Conservation (phyloP, 805 yeast species). For the Tetrapisispora phaffii region DNA sequence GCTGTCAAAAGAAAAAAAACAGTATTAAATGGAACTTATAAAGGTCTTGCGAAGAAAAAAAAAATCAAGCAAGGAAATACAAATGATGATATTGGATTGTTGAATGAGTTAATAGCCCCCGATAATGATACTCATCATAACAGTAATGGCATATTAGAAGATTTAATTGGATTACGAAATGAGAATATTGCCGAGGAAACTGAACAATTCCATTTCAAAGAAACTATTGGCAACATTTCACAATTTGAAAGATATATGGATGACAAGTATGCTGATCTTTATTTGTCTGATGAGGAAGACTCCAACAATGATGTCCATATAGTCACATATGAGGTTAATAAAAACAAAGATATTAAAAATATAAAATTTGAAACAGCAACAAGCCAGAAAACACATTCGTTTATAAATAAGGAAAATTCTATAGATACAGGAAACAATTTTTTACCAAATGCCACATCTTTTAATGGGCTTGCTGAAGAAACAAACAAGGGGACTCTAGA, state of each 20-base stretch:
- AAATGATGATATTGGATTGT: conserved; percentile 11
- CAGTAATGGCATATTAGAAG: background rate
- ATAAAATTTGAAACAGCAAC: background rate
- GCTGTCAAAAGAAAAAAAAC: conserved; percentile 2
- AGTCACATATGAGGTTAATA: background rate
- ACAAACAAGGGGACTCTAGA: conserved; percentile 8
- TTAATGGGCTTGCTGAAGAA: conserved; percentile 3
- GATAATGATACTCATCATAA: conserved; percentile 9
- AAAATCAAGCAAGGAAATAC: background rate
- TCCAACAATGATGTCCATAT: background rate
- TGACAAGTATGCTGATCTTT: conserved; percentile 10
- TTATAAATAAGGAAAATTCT: background rate
- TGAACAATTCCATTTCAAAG: too few relatives aligned
- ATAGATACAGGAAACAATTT: background rate
- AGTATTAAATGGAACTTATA: conserved; percentile 4
- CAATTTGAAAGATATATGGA: conserved; percentile 11
- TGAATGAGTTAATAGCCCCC: conserved; percentile 17
- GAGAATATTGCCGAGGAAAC: background rate
- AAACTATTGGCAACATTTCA: background rate
- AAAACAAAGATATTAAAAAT: background rate
- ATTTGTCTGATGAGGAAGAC: conserved; percentile 7
- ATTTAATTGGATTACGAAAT: too few relatives aligned
- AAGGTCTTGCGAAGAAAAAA: conserved; percentile 23
- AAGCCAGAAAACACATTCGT: background rate
- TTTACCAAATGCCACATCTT: background rate